These are phyloP conservation scores for Globisporangium lucens DNA, from an alignment of 352 stramenopile species.

Conservation along the genomic window DNA sequence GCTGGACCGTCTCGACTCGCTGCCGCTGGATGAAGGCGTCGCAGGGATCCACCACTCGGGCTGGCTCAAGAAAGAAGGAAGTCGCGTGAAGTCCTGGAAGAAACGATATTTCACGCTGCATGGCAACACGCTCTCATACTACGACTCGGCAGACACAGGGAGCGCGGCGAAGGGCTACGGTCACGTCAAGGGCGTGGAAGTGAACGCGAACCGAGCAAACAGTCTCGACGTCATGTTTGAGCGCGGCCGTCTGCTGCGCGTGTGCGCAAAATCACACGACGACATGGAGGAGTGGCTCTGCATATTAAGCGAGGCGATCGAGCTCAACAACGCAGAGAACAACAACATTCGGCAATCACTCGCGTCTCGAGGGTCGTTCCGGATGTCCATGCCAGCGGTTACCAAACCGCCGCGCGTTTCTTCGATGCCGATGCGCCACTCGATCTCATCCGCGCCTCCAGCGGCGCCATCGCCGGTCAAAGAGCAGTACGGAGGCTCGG, in stretches of 20 bases:
- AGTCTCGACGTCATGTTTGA: slow-evolving; percentile 79
- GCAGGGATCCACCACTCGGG: slow-evolving; percentile 65
- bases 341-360: slow-evolving; percentile 61
- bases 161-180: slow-evolving; percentile 77
- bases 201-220: slow-evolving; percentile 54
- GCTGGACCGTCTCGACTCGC: slow-evolving; percentile 50
- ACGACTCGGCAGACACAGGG: slow-evolving; percentile 72
- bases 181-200: slow-evolving; percentile 69
- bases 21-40: slow-evolving; percentile 43
- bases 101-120: slow-evolving; percentile 75
- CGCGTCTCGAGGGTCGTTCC: slow-evolving; percentile 37
- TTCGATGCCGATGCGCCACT: slow-evolving; percentile 45
- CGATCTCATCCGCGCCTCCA: slow-evolving; percentile 28
- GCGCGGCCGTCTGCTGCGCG: slow-evolving; percentile 67
- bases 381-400: slow-evolving; percentile 25
- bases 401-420: slow-evolving; percentile 26
- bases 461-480: slow-evolving; percentile 22
- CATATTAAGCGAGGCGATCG: slow-evolving; percentile 69
- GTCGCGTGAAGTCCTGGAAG: slow-evolving; percentile 80
- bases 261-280: slow-evolving; percentile 50
- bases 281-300: slow-evolving; percentile 79
- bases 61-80: slow-evolving; percentile 80
- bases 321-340: slow-evolving; percentile 49
- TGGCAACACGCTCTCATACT: slow-evolving; percentile 80
- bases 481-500: slow-evolving; percentile 20